Conservation (phyloP, 2,329 filamentous ascomycete genomes). For the Graphilbum fragrans region DNA sequence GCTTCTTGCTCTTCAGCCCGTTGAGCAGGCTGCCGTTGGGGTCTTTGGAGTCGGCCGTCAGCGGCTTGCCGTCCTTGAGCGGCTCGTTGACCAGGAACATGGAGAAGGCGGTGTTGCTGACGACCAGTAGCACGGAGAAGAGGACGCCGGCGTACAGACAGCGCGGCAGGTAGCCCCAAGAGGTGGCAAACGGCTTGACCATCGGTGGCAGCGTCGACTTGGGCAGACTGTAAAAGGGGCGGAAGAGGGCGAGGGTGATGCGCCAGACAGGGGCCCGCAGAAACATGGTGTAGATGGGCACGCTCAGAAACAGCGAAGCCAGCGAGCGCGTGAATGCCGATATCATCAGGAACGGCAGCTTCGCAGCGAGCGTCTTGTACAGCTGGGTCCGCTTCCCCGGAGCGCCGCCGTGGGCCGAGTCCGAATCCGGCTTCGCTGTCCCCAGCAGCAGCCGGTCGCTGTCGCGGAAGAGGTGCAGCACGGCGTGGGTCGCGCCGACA, state of each 20-base stretch:
- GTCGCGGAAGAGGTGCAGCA: slow-evolving; percentile 59
- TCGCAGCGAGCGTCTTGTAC: slow-evolving; percentile 16
- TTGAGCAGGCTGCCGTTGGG: slow-evolving; percentile 82
- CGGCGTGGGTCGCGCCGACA: slow-evolving; percentile 58
- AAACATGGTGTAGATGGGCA: slow-evolving; percentile 49
- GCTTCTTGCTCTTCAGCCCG: slow-evolving; percentile 73
- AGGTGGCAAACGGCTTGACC: slow-evolving; percentile 38
- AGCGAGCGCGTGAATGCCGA: slow-evolving; percentile 27
- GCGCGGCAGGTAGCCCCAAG: slow-evolving; percentile 40
- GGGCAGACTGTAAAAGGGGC: slow-evolving; percentile 64
- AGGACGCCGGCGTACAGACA: slow-evolving; percentile 52
- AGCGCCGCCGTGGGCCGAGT: not conserved
- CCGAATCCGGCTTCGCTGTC: slow-evolving; percentile 16
- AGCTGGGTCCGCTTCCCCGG: slow-evolving; percentile 5
- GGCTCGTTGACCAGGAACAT: slow-evolving; percentile 72
- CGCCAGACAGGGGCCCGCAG: slow-evolving; percentile 56
- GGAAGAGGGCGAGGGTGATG: slow-evolving; percentile 57
- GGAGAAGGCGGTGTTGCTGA: slow-evolving; percentile 66
- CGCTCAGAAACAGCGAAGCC: slow-evolving; percentile 28
- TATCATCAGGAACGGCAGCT: slow-evolving; percentile 26
- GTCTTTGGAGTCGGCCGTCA: slow-evolving; percentile 78
- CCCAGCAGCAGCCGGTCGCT: slow-evolving; percentile 53
- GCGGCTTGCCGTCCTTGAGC: slow-evolving; percentile 69
- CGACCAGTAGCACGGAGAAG: slow-evolving; percentile 62
- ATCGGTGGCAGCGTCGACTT: slow-evolving; percentile 52